Evolutionary conservation across 495 filamentous ascomycete species (phyloP).

Genomic region (Hyaloscypha variabilis): DNA sequence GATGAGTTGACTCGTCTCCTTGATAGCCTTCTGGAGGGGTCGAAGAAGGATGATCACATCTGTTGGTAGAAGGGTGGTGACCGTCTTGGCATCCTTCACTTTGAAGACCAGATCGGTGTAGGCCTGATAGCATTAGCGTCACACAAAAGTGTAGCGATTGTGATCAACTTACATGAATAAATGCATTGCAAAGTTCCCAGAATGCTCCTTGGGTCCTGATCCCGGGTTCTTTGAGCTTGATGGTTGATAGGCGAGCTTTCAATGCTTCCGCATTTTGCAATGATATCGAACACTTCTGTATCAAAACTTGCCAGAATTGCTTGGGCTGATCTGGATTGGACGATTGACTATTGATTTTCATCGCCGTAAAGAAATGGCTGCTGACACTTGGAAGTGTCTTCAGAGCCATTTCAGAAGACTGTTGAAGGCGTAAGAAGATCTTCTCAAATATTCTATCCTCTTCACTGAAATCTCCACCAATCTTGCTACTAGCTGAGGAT

Average conservation of each 20-base stretch:
- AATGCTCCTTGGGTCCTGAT: conserved; percentile 76
- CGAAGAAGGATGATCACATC: conserved; percentile 73
- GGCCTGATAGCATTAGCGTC: conserved; percentile 40
- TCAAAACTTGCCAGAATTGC: conserved; percentile 69
- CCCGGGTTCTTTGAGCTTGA: conserved; percentile 82
- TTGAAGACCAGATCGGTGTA: conserved; percentile 74
- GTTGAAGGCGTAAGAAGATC: conserved; percentile 72
- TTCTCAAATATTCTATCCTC: conserved; percentile 80
- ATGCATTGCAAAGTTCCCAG: conserved; percentile 79
- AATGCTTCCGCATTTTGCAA: conserved; percentile 68
- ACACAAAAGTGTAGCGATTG: conserved; percentile 2
- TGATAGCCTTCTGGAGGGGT: conserved; percentile 74
- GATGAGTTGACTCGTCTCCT: conserved; percentile 74
- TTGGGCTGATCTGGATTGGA: conserved; percentile 53
- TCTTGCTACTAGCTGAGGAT: conserved; percentile 51
- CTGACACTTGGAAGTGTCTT: conserved; percentile 66
- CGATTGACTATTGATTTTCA: conserved; percentile 44
- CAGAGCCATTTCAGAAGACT: conserved; percentile 67
- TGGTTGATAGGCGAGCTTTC: conserved; percentile 69
- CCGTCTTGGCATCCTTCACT: conserved; percentile 67
- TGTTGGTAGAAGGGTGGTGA: conserved; percentile 61
- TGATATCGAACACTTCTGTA: conserved; percentile 64
- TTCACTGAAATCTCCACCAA: conserved; percentile 61
- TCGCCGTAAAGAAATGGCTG: conserved; percentile 57
- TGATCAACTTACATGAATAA: conserved; percentile 54